Percentiles rank a stretch among this genome's conserved stretches.
These are phyloP conservation scores for Vigna unguiculata DNA, from an alignment of 306 rosid genomes.

Conservation along the genomic window DNA sequence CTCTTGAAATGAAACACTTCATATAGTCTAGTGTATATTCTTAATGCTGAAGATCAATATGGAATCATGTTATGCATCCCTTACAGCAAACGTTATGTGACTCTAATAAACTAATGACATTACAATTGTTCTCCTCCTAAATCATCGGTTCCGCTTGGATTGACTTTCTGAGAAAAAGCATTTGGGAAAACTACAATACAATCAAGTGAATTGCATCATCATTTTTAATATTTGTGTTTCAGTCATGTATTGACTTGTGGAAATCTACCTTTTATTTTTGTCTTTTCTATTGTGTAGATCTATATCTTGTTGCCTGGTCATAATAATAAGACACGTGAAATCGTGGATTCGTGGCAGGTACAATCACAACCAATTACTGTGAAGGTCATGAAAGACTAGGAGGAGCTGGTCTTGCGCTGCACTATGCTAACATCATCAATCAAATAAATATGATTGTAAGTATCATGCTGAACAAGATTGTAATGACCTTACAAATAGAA, in stretches of 20 bases:
- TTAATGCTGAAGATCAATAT: conserved; percentile 22
- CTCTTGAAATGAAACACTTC: conserved; percentile 13
- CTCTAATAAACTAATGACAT: conserved; percentile 30
- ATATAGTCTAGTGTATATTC: not conserved
- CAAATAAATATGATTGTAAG: conserved; percentile 83
- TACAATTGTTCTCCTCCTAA: not conserved
- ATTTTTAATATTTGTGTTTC: conserved; percentile 24
- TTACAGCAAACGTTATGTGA: conserved; percentile 1
- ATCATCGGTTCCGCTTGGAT: conserved; percentile 11
- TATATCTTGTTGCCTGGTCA: conserved; percentile 27
- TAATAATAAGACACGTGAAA: conserved; percentile 24
- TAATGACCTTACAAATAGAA: conserved; percentile 20
- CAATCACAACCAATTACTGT: conserved; percentile 36
- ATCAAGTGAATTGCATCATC: conserved; percentile 9
- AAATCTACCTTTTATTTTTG: conserved; percentile 17
- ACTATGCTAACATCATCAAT: conserved; percentile 84
- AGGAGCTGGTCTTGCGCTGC: conserved; percentile 88
- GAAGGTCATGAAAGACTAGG: conserved; percentile 74
- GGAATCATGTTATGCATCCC: conserved; percentile 4
- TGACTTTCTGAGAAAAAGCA: not conserved
- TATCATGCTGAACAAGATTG: conserved; percentile 25
- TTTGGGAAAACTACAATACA: conserved; percentile 24
- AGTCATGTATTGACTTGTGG: conserved; percentile 28
- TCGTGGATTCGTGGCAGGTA: conserved; percentile 56
- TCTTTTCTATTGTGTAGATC: conserved; percentile 22